phyloP scores from a whole-genome alignment of 1,284 basidiomycete genomes.

The Lignosus rhinocerotis region DNA sequence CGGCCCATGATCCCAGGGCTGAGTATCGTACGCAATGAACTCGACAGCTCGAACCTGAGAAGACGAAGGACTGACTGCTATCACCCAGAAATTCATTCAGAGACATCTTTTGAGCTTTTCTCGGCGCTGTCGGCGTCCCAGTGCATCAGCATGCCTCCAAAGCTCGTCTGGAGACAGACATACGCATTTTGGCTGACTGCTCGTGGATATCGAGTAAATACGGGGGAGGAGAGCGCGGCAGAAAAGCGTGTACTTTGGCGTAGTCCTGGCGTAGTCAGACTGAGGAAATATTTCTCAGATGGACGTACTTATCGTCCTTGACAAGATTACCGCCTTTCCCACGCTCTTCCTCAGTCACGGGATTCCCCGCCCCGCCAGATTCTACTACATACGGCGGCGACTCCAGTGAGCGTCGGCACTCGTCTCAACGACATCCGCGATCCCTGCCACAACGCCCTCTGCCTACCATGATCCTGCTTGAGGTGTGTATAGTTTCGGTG shows the following conservation, averaged over 20 bases:
- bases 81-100: slow-evolving; percentile 89
- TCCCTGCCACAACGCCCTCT: not conserved
- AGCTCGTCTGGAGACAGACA: slow-evolving; percentile 5
- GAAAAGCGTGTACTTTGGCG: slow-evolving; percentile 8
- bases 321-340: slow-evolving; percentile 16
- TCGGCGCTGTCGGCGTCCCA: slow-evolving; percentile 57
- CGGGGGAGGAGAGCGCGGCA: slow-evolving; percentile 1
- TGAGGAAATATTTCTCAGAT: slow-evolving; percentile 25
- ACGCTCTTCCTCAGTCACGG: slow-evolving; percentile 23
- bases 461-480: slow-evolving; percentile 66
- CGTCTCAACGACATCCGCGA: slow-evolving; percentile 10
- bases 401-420: not conserved
- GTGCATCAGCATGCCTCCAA: slow-evolving; percentile 4
- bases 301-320: slow-evolving; percentile 5
- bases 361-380: slow-evolving; percentile 8
- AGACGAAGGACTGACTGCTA: slow-evolving; percentile 50
- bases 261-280: slow-evolving; percentile 11
- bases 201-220: slow-evolving; percentile 1
- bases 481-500: slow-evolving; percentile 44
- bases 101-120: slow-evolving; percentile 87
- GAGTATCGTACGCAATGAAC: slow-evolving; percentile 2
- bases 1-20: slow-evolving; percentile 94
- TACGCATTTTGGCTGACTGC: slow-evolving; percentile 35
- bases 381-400: not conserved
- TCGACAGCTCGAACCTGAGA: slow-evolving; percentile 39